Percentiles rank a stretch among this genome's conserved stretches.
Conservation (phyloP, 495 filamentous ascomycete species). For the Penicillium ochrochloron region DNA sequence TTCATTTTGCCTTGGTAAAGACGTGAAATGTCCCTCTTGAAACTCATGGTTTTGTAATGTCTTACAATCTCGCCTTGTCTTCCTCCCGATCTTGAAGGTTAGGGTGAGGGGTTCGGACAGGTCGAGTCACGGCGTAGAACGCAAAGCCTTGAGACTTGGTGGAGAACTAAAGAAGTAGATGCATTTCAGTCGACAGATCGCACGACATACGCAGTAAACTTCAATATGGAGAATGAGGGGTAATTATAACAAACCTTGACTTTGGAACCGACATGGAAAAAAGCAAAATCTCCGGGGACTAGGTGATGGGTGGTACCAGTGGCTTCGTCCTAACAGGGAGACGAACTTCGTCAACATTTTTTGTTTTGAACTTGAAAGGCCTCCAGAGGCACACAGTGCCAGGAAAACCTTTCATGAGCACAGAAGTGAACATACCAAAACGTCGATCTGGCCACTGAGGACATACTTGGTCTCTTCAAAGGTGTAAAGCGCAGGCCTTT, state of each 20-base stretch:
- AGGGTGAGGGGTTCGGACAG: slow-evolving; percentile 30
- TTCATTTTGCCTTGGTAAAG: not conserved
- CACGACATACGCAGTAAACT: not conserved
- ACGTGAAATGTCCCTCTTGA: not conserved
- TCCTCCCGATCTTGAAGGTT: slow-evolving; percentile 35
- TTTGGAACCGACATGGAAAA: slow-evolving; percentile 41
- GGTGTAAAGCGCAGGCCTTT: slow-evolving; percentile 33
- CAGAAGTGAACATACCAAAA: slow-evolving; percentile 27
- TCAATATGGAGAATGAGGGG: not conserved
- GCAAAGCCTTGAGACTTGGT: slow-evolving; percentile 38
- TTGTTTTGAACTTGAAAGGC: not conserved
- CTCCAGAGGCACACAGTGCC: not conserved
- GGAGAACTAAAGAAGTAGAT: slow-evolving; percentile 32
- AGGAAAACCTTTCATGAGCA: not conserved
- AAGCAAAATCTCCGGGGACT: slow-evolving; percentile 39
- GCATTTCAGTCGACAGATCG: slow-evolving; percentile 13
- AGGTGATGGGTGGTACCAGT: slow-evolving; percentile 40
- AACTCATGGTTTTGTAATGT: not conserved
- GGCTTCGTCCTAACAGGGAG: slow-evolving; percentile 34
- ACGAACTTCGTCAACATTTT: not conserved
- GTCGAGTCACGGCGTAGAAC: slow-evolving; percentile 40
- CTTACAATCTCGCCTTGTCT: slow-evolving; percentile 23
- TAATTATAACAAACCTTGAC: slow-evolving; percentile 32
- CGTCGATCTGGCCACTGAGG: slow-evolving; percentile 38
- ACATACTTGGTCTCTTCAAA: slow-evolving; percentile 42